Conservation (phyloP, 768 basidiomycete species). For the Mrakia frigida region DNA sequence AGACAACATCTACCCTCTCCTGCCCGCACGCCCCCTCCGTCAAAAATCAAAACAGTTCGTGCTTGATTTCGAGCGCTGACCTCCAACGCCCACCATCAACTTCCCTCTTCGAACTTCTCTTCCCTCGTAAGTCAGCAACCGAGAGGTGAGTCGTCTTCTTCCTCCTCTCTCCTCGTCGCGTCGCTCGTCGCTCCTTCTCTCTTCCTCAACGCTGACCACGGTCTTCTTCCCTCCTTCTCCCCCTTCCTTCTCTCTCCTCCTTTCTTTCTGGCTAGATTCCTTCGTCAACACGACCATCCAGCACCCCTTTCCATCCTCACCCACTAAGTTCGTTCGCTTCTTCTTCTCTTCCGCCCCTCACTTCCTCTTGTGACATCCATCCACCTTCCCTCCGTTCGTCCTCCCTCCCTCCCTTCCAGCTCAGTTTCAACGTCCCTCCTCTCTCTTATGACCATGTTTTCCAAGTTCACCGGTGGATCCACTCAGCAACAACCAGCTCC, state of each 20-base stretch:
- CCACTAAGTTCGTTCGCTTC: neutral
- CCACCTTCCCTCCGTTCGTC: neutral
- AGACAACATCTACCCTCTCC: neutral
- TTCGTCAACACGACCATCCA: neutral
- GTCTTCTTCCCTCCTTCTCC: neutral
- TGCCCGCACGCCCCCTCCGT: neutral
- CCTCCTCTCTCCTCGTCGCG: neutral
- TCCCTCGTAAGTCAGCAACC: neutral
- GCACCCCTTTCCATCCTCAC: neutral
- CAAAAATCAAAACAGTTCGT: conserved; percentile 1
- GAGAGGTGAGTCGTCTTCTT: neutral
- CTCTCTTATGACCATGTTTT: neutral
- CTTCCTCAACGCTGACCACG: neutral
- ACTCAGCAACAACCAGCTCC: neutral
- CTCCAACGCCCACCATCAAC: neutral
- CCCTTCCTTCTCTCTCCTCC: neutral
- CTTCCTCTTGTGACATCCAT: neutral
- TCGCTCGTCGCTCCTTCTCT: neutral
- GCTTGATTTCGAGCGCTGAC: neutral
- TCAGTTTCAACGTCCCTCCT: neutral
- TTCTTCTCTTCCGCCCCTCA: neutral
- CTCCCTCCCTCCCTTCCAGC: neutral
- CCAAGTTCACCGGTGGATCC: neutral
- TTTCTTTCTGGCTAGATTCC: neutral
- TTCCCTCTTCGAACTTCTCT: neutral